Evolutionary conservation across 2,329 filamentous ascomycete species (phyloP).

Genomic region (Thermomyces lanuginosus): DNA sequence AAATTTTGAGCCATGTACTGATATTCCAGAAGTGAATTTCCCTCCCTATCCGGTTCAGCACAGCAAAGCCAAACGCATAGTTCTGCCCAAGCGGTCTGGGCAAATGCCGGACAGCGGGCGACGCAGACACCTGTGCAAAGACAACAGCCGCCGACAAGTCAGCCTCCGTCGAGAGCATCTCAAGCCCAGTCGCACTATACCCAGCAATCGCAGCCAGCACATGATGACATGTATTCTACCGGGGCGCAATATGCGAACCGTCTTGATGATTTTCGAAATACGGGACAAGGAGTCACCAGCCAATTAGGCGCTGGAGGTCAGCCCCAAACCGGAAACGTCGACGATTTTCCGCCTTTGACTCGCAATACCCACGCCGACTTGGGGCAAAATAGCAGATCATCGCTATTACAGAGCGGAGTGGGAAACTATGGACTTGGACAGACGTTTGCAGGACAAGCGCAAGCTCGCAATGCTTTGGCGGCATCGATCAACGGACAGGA

Average conservation of each 20-base stretch:
- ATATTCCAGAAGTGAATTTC: conserved; percentile 39
- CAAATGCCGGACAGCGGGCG: conserved; percentile 39
- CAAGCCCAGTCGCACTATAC: conserved; percentile 26
- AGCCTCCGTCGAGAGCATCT: conserved; percentile 24
- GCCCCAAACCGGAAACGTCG: conserved; percentile 40
- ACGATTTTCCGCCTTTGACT: conserved; percentile 45
- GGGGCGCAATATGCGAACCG: conserved; percentile 35
- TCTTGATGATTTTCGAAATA: conserved; percentile 41
- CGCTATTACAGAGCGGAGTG: conserved; percentile 35
- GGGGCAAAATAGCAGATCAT: conserved; percentile 33
- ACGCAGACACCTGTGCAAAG: conserved; percentile 38
- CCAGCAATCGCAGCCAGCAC: conserved; percentile 30
- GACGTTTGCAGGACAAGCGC: conserved; percentile 27
- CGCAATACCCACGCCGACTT: conserved; percentile 36
- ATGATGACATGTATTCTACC: conserved; percentile 32
- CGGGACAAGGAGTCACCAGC: conserved; percentile 37
- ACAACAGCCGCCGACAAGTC: conserved; percentile 31
- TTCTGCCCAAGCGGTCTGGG: conserved; percentile 39
- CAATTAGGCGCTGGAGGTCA: conserved; percentile 35
- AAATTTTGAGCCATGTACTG: background rate
- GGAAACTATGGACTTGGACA: conserved; percentile 24
- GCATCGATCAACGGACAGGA: conserved; percentile 24
- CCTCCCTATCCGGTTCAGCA: conserved; percentile 41
- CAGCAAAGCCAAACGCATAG: conserved; percentile 38
- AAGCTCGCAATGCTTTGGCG: conserved; percentile 16